Conservation (phyloP, 2,329 filamentous ascomycete genomes). For the Xylaria sp. region DNA sequence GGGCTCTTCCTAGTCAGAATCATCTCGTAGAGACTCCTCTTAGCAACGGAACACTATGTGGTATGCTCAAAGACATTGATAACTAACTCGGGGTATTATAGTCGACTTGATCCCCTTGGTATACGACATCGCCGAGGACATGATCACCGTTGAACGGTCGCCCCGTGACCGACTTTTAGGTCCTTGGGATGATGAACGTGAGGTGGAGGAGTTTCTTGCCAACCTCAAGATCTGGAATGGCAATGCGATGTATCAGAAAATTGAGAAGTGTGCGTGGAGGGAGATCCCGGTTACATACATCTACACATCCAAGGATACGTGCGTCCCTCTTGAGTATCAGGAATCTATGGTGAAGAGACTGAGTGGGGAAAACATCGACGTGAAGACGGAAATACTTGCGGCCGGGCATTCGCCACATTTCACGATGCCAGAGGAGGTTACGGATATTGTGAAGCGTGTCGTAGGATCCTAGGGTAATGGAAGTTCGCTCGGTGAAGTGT, state of each 20-base stretch:
- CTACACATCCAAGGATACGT: not conserved
- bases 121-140: not conserved
- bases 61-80: not conserved
- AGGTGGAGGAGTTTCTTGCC: too few relatives aligned
- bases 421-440: too few relatives aligned
- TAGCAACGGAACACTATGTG: not conserved
- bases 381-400: too few relatives aligned
- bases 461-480: too few relatives aligned
- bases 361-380: not conserved
- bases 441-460: too few relatives aligned
- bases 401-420: too few relatives aligned
- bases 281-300: not conserved
- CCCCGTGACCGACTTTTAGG: not conserved
- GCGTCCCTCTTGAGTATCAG: not conserved
- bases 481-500: too few relatives aligned
- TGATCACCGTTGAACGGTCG: slow-evolving; percentile 7
- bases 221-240: too few relatives aligned
- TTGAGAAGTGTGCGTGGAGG: too few relatives aligned
- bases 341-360: slow-evolving; percentile 9
- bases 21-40: not conserved
- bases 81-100: not conserved
- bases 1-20: not conserved
- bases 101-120: not conserved
- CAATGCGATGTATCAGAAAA: too few relatives aligned
- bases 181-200: too few relatives aligned